A percentile compares a stretch with the other conserved stretches of the same genome.
phyloP scores from a whole-genome alignment of 192 early-diverging fungal genomes.

The Coemansia sp. region DNA sequence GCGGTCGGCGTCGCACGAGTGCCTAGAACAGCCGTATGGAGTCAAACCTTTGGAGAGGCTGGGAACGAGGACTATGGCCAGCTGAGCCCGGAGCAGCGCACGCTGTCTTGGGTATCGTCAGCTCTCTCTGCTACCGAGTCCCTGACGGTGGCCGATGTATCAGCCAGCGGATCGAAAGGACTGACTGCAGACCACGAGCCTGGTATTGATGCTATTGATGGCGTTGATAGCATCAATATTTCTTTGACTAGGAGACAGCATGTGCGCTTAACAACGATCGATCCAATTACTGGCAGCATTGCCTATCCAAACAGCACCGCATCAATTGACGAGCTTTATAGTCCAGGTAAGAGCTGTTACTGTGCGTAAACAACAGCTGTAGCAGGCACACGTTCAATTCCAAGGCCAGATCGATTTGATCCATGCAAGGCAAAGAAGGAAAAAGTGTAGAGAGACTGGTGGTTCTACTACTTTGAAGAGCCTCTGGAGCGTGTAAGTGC shows the following conservation, averaged over 20 bases:
- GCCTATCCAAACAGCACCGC: not conserved
- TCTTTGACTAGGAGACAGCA: slow-evolving; percentile 23
- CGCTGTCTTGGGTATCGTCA: slow-evolving; percentile 45
- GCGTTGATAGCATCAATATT: slow-evolving; percentile 3
- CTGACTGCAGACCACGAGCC: not conserved
- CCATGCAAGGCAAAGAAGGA: not conserved
- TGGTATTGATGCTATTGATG: not conserved
- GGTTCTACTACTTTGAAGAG: not conserved
- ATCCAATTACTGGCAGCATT: slow-evolving; percentile 45
- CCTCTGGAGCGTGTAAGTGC: not conserved
- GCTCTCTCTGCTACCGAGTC: slow-evolving; percentile 22
- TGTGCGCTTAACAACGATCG: slow-evolving; percentile 47
- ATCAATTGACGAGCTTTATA: slow-evolving; percentile 5
- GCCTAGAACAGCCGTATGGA: not conserved
- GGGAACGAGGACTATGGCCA: slow-evolving; percentile 31
- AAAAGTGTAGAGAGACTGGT: not conserved
- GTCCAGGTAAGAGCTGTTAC: slow-evolving; percentile 38
- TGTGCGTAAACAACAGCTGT: not conserved
- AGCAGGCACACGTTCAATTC: not conserved
- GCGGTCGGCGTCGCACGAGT: not conserved
- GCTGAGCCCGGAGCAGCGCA: slow-evolving; percentile 27
- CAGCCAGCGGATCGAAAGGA: slow-evolving; percentile 7
- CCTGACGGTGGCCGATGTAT: not conserved
- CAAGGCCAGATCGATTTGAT: not conserved
- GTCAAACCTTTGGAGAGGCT: slow-evolving; percentile 7